Percentiles rank a stretch among this genome's conserved stretches.
Evolutionary conservation across 179 eudicot genomes (phyloP).

Genomic region (Beta lomatogona): DNA sequence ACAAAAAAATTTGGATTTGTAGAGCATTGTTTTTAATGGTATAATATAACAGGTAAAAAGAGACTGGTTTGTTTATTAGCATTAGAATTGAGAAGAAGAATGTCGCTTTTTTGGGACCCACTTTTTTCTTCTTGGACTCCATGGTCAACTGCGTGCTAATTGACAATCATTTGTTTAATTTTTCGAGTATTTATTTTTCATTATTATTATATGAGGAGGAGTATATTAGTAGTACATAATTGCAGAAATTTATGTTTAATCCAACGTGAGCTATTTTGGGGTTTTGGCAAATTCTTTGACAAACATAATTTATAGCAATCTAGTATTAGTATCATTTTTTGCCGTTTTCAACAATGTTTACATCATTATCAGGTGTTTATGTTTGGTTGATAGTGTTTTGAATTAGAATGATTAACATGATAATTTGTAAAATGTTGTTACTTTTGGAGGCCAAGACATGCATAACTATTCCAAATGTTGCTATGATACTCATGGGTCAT

Average conservation of each 20-base stretch:
- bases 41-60: not conserved
- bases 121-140: constrained; percentile 10
- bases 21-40: not conserved
- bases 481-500: too few species aligned
- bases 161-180: constrained; percentile 14
- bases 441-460: too few species aligned
- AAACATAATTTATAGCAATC: too few species aligned
- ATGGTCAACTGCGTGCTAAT: constrained; percentile 33
- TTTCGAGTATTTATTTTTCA: not conserved
- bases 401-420: too few species aligned
- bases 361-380: too few species aligned
- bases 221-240: not conserved
- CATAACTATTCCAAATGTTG: too few species aligned
- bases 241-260: not conserved
- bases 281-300: too few species aligned
- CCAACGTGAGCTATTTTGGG: too few species aligned
- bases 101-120: constrained; percentile 8
- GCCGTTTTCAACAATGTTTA: too few species aligned
- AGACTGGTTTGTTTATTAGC: not conserved
- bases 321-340: too few species aligned
- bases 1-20: not conserved
- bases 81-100: not conserved
- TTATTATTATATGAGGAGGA: not conserved
- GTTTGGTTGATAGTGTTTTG: too few species aligned
- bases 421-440: too few species aligned